Percentiles rank a stretch among this genome's conserved stretches.
Conservation (phyloP, 257 asterid genomes). For the Parsonsia alboflavescens region DNA sequence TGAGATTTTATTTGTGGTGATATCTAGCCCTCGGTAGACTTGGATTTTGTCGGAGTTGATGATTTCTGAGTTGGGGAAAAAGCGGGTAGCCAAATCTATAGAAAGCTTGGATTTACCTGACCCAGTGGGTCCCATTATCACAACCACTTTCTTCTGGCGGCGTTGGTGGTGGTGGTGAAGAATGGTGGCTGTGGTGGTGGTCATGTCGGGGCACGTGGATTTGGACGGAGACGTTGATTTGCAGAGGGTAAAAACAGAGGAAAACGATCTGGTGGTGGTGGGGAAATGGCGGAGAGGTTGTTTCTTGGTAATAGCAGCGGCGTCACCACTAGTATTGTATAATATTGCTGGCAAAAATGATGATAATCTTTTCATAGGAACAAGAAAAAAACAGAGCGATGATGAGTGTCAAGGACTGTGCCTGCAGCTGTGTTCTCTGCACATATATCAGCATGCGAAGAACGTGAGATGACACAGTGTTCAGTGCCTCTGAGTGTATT, state of each 20-base stretch:
- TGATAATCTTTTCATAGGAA: conserved; percentile 45
- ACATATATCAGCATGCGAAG: conserved; percentile 26
- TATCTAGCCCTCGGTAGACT: conserved; percentile 52
- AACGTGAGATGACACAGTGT: conserved; percentile 17
- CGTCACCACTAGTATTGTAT: conserved; percentile 3
- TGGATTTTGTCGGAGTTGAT: conserved; percentile 92
- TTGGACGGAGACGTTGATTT: background rate
- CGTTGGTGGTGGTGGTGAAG: conserved; percentile 18
- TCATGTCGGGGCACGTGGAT: conserved; percentile 23
- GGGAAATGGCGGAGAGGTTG: background rate
- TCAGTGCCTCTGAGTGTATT: background rate
- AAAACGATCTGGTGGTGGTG: background rate
- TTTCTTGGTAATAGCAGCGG: conserved; percentile 12
- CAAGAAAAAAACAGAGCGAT: background rate
- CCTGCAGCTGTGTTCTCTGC: background rate
- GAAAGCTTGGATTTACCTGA: conserved; percentile 88
- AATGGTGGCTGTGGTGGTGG: conserved; percentile 15
- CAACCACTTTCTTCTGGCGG: conserved; percentile 45
- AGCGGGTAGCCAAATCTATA: conserved; percentile 59
- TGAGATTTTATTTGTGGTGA: conserved; percentile 76
- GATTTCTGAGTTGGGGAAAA: conserved; percentile 56
- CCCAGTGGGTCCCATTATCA: conserved; percentile 85
- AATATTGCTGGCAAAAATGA: conserved; percentile 15
- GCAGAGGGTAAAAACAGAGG: conserved; percentile 13
- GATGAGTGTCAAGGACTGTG: conserved; percentile 6